Base-by-base conservation (phyloP, 2,329 filamentous ascomycete genomes). In the Cadophora sp. region DNA sequence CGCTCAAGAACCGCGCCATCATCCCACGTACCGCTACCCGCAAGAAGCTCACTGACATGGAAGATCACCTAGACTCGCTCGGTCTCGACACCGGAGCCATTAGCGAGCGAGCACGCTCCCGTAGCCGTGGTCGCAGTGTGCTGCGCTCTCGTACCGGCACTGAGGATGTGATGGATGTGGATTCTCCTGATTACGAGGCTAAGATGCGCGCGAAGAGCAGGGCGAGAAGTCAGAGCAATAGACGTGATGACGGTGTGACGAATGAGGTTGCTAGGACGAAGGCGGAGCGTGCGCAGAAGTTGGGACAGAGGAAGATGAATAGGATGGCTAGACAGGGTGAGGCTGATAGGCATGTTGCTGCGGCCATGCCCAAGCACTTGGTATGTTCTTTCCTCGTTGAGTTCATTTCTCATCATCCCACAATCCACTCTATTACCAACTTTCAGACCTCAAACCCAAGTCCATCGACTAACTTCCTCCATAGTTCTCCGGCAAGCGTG, bases 261-360 rank as follows among this genome's bases (percentile, higher is more conserved):
- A 87, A 92, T 77, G 87, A 89, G 72, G 81, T 79, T 64, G 83
- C 87, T 61, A 87, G 92, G 73, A 86, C 85, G 69, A 97, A 95
- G 87, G 94, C 93, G 46, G 94, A 97, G 81, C 90, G 91, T 77
- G 84, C 97, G 79, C 87, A 89, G 79, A 98, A 97, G 87, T 83
- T 99, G 79, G 87, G 90, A 76, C 97, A 99, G 90, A 94, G 95
- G 87, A 95, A 94, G 88, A 97, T 97, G 94, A 99, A 99, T 85
- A 89, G 95, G 73, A 96, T 97, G 91, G 96, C 96, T 55, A 90
- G 94, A 80, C 93, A 97, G 86, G 96, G 96, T 85, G 96, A 99
- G 84, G 94, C 91, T 70, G 96, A 99, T 86, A 89, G 97, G 79
- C 95, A 98, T 83, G 89, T 89, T 70, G 90, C 90, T 66, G 92